Percentiles rank a stretch among this genome's conserved stretches.
Conservation (phyloP, 192 early-diverging fungal species). For the Oehlia diaphana region DNA sequence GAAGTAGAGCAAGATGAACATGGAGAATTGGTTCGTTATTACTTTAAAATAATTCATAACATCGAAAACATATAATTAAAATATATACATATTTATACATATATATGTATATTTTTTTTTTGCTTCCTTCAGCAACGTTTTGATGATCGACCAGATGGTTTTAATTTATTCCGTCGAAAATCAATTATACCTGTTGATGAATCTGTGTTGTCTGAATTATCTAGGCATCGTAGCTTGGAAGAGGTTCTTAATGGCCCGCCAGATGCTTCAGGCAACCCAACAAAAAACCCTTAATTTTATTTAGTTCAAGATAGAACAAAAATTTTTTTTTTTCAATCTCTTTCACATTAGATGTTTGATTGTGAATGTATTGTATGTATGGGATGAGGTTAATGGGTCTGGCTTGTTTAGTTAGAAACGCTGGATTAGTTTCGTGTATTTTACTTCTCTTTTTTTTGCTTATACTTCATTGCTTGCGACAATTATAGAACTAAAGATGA, state of each 20-base stretch:
- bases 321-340: background rate
- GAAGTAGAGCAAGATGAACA: constrained; percentile 22
- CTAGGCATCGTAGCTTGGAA: constrained; percentile 58
- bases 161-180: constrained; percentile 58
- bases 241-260: constrained; percentile 43
- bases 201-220: constrained; percentile 55
- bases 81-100: background rate
- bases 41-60: background rate
- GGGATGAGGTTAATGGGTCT: background rate
- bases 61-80: background rate
- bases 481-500: constrained; percentile 4
- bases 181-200: constrained; percentile 69
- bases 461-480: constrained; percentile 1
- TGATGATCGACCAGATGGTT: constrained; percentile 40
- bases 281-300: constrained; percentile 16
- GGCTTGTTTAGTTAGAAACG: background rate
- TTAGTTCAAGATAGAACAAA: background rate
- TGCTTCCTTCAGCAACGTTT: constrained; percentile 42
- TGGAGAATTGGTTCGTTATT: constrained; percentile 26
- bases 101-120: background rate
- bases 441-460: constrained; percentile 5
- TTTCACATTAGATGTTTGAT: background rate
- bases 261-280: constrained; percentile 10
- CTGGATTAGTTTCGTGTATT: constrained; percentile 13
- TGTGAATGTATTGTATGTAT: background rate